Base-by-base conservation (phyloP, 192 early-diverging fungal genomes). In the Gryganskiella cystojenkinii region DNA sequence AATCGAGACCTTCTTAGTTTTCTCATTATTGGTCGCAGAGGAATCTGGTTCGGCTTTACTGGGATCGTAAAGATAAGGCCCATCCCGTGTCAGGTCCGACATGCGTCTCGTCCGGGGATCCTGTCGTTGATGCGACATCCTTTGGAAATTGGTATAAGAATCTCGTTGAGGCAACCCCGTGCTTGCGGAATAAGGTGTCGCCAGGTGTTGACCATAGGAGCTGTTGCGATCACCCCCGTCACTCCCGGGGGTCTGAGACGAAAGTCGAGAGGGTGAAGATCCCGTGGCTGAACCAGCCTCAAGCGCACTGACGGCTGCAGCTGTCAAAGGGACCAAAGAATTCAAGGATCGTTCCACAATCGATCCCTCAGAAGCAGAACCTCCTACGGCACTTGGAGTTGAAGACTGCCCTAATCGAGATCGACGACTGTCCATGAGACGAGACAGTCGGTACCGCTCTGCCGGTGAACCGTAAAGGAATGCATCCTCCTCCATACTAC, bases 71-170 rank as follows among this genome's bases (percentile, higher is more conserved):
- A 78, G 47, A 44, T 78, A 78, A 14, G 74, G 74, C 27, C 74
- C 74, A 69, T 78, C 74, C 5, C 61, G 52, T n/a, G 45, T 62
- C 49, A 78, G 63, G 45, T 78, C 74, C 17, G 74, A 78, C 74
- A 78, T 78, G 4, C 74, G 61, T 49, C 74, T 69, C 1, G 74
- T 64, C 34, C 74, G 34, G 31, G 67, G 74, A 24, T 78, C 74
- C 0, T 27, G 22, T 17, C 50, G 64, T 28, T 78, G 74, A 33
- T 78, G 74, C 2, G 59, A 58, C 67, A 78, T 78, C n/a, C 74
- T 33, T 33, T 78, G 65, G 33, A 69, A 53, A 4, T 69, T 78
- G 34, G 74, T 61, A 47, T 78, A 78, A 0, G 74, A 78, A 28
- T 64, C 66, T 20, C 64, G 20, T 47, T 54, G 61, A 1, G 66